Evolutionary conservation across 2,329 filamentous ascomycete genomes (phyloP), one percentile per base, ranked within the genome.

Genomic region (Orbilia quercus): DNA sequence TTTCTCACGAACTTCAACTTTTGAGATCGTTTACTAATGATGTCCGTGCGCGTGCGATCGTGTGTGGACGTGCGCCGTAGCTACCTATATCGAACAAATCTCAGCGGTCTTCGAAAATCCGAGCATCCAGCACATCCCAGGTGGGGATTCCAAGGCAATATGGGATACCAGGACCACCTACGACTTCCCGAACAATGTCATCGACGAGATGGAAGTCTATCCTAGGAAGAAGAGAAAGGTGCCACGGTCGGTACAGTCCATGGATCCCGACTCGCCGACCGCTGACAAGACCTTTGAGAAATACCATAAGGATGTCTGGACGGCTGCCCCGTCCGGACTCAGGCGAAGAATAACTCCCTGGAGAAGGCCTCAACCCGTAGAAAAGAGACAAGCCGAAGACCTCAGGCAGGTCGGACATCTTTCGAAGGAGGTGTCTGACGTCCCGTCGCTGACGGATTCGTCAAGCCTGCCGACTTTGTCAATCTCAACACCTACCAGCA

Each of bases 181-280:
- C 59, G 67, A 72, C 48, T 72, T 72, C 42, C 67, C 67, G 1
- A 72, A 72, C 40, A 72, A 72, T 65, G 53, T 72, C 6, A 72
- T 72, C 53, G 67, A 72, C 20, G 67, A 72, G 53, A 48, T 31
- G 31, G 67, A 72, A 36, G 44, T 72, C 18, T 72, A 65, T 18
- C 67, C 67, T 2, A 64, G 67, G 36, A 72, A 72, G 36, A 72
- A 72, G 31, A 65, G 67, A 45, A 72, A 72, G 54, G 31, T 36
- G 4, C 67, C 67, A 0, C 65, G 40, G 38, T 72, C 67, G 14
- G 60, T 72, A 23, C 59, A 53, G 38, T 65, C 58, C 12, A 65
- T 72, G 67, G 67, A 72, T 11, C 67, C 67, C 28, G 67, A 72
- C 38, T 72, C 67, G 6, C 67, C 67, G 22, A 44, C 40, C 20